A percentile compares a stretch with the other conserved stretches of the same genome.
These are phyloP conservation scores for Grammothele lineata DNA, from an alignment of 768 basidiomycete species.

Conservation along the genomic window DNA sequence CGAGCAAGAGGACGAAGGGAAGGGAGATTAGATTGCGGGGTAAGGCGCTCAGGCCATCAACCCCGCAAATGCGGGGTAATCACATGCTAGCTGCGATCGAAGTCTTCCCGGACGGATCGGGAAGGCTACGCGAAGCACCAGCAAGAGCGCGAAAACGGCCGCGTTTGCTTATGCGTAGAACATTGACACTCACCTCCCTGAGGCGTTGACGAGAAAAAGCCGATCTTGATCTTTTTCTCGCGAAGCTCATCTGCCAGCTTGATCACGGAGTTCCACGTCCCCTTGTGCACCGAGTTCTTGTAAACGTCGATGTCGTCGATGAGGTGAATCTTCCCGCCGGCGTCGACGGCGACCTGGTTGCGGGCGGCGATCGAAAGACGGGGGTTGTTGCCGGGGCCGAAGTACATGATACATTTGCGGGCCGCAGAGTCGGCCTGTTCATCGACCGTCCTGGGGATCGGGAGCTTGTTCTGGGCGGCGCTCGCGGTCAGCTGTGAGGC, in stretches of 20 bases:
- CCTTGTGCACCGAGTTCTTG: conserved; percentile 62
- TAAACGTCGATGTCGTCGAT: conserved; percentile 81
- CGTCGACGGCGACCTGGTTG: conserved; percentile 86
- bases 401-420: conserved; percentile 81
- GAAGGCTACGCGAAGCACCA: neutral
- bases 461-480: conserved; percentile 53
- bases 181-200: conserved; percentile 71
- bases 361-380: conserved; percentile 77
- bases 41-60: conserved; percentile 21
- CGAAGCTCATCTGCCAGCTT: conserved; percentile 82
- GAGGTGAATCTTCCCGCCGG: conserved; percentile 81
- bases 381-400: conserved; percentile 79
- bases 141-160: neutral
- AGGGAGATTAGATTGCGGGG: conserved; percentile 8
- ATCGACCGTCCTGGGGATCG: conserved; percentile 72
- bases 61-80: conserved; percentile 10
- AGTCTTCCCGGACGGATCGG: conserved; percentile 5
- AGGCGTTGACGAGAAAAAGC: conserved; percentile 93
- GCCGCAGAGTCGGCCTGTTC: conserved; percentile 86
- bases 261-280: conserved; percentile 78
- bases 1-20: conserved; percentile 18
- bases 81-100: conserved; percentile 9
- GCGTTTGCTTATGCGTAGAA: too few species aligned
- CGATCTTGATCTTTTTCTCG: conserved; percentile 83
- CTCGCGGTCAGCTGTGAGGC: conserved; percentile 35